Base-by-base conservation (phyloP, 2,329 filamentous ascomycete species). In the Pseudogymnoascus sp. region DNA sequence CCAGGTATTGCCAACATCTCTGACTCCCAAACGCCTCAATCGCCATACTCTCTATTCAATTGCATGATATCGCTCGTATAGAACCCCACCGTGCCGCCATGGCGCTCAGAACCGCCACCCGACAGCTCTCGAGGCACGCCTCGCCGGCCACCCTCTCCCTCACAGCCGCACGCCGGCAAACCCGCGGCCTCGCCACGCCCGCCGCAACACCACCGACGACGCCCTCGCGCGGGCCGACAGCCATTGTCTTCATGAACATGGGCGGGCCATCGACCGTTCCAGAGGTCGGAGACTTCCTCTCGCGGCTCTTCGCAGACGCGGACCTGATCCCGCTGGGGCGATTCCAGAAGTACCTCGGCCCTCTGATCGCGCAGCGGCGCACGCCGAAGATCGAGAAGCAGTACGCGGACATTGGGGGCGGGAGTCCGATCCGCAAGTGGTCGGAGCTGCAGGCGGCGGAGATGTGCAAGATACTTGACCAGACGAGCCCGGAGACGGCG, bases 181-280 rank as follows among this genome's bases (percentile, higher is more conserved):
- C 68, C 63, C 75, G 81, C 69, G 74, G 73, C 53, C 76, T 83
- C 68, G 88, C 87, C 31, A 88, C 86, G 13, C 79, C 82, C 16
- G 86, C 85, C 4, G 89, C 90, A 10, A 90, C 91, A 6, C 91
- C 95, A 21, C 93, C 90, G 0, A 81, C 83, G 6, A 84, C 84
- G 0, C 84, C 82, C 59, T 81, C 83, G 2, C 83, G 90, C 72
- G 93, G 93, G 0, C 92, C 93, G 6, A 99, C 95, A 4, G 95
- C 95, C 47, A 97, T 99, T 86, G 95, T 99, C 13, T 97, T 99
- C 73, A 85, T 99, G 78, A 99, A 99, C 77, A 99, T 99, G 95
- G 95, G 95, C 65, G 95, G 95, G 0, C 95, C 95, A 2, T 90
- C 91, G 1, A 96, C 90, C 3, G 89, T 88, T 4, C 85, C 87